phyloP scores from a whole-genome alignment of 1,284 basidiomycete genomes.

The Gyrodon tennesseensis region DNA sequence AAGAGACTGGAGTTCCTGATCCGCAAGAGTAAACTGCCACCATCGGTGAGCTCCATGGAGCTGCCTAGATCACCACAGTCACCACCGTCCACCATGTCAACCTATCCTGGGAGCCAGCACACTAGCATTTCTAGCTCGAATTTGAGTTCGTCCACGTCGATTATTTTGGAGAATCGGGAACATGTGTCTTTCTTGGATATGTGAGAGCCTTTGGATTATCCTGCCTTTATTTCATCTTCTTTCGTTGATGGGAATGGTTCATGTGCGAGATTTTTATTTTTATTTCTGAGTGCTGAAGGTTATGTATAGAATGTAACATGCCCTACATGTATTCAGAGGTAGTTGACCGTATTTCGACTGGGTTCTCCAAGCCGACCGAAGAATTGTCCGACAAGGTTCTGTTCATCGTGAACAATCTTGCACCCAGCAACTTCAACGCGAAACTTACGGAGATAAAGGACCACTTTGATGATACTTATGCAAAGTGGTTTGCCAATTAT shows the following conservation, averaged over 20 bases:
- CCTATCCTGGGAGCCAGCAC: slow-evolving; percentile 1
- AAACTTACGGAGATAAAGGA: slow-evolving; percentile 84
- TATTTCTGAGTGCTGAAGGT: not conserved
- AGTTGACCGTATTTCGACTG: slow-evolving; percentile 10
- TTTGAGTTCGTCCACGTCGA: slow-evolving; percentile 12
- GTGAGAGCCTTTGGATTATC: slow-evolving; percentile 14
- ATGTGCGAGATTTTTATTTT: not conserved
- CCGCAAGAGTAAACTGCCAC: slow-evolving; percentile 6
- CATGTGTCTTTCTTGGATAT: slow-evolving; percentile 41
- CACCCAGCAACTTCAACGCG: slow-evolving; percentile 87
- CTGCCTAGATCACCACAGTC: not conserved
- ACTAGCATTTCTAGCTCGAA: not conserved
- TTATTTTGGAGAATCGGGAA: slow-evolving; percentile 30
- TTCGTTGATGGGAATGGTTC: not conserved
- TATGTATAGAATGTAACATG: slow-evolving; percentile 2
- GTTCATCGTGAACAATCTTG: slow-evolving; percentile 98
- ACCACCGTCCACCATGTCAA: not conserved
- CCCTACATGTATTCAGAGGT: not conserved
- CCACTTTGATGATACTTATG: slow-evolving; percentile 77
- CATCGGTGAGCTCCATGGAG: not conserved
- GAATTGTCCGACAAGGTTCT: slow-evolving; percentile 92
- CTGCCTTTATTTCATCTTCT: not conserved
- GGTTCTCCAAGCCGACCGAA: slow-evolving; percentile 76
- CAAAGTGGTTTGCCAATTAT: slow-evolving; percentile 98
- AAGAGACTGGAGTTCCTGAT: slow-evolving; percentile 14